Evolutionary conservation across 106 monocot genomes (phyloP).

Genomic region (Dioscorea dumetorum): DNA sequence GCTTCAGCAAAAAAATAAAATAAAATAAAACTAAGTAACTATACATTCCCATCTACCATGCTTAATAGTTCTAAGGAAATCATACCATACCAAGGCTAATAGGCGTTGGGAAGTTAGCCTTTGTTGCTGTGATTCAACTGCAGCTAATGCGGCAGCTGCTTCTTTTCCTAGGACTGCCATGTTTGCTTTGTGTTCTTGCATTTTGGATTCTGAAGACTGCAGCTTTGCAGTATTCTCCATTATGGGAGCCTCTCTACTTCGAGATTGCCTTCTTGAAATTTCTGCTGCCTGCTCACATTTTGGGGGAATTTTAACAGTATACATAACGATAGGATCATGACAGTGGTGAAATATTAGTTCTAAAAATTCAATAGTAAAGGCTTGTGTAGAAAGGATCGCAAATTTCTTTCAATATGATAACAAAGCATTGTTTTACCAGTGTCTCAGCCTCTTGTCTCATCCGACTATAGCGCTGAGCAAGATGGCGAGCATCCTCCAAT

Average conservation of each 20-base stretch:
- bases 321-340: background rate
- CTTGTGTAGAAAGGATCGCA: background rate
- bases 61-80: too few relatives aligned
- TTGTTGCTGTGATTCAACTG: slow-evolving; percentile 93
- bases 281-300: slow-evolving; percentile 49
- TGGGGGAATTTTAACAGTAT: slow-evolving; percentile 6
- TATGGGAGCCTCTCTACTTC: slow-evolving; percentile 73
- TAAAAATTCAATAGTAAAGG: background rate
- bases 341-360: background rate
- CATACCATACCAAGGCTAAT: slow-evolving; percentile 50
- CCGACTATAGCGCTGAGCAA: slow-evolving; percentile 94
- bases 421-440: slow-evolving; percentile 30
- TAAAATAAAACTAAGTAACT: background rate
- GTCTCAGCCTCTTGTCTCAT: slow-evolving; percentile 90
- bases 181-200: slow-evolving; percentile 82
- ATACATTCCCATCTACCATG: too few relatives aligned
- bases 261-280: slow-evolving; percentile 70
- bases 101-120: slow-evolving; percentile 78
- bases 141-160: slow-evolving; percentile 80
- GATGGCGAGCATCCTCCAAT: slow-evolving; percentile 95
- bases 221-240: slow-evolving; percentile 73
- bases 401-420: background rate
- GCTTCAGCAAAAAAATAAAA: slow-evolving; percentile 32
- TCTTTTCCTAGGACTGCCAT: slow-evolving; percentile 98
- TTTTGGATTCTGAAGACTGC: slow-evolving; percentile 78